Percentiles rank a stretch among this genome's conserved stretches.
Conservation (phyloP, 2,329 filamentous ascomycete species). For the Claviceps spartinae region DNA sequence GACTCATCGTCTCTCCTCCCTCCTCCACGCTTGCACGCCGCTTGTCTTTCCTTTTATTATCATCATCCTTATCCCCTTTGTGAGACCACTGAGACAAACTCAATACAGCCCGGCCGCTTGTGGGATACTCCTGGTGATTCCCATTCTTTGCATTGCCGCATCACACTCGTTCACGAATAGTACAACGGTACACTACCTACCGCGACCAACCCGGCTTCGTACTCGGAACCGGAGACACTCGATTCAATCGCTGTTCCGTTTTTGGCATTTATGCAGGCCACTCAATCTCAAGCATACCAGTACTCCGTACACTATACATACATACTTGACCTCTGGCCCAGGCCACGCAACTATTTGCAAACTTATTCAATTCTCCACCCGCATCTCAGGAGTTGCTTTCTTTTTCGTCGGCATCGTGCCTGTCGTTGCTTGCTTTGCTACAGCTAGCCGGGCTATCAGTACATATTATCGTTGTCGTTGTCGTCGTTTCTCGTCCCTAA, state of each 20-base stretch:
- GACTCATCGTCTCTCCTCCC: too few relatives aligned
- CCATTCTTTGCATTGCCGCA: not conserved
- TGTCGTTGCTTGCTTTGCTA: not conserved
- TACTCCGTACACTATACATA: not conserved
- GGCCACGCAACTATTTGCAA: not conserved
- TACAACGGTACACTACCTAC: not conserved
- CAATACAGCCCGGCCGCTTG: too few relatives aligned
- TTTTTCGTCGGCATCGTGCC: not conserved
- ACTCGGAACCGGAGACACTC: not conserved
- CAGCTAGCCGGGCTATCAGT: not conserved
- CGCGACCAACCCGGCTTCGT: not conserved
- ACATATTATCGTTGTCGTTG: not conserved
- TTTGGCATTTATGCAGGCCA: not conserved
- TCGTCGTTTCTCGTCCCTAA: not conserved
- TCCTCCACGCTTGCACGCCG: too few relatives aligned
- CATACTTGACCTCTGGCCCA: not conserved
- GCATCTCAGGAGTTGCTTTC: not conserved
- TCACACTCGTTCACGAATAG: not conserved
- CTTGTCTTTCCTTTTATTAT: too few relatives aligned
- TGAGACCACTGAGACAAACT: too few relatives aligned
- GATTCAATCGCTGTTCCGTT: not conserved
- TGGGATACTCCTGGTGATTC: constrained; percentile 4
- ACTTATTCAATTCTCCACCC: not conserved
- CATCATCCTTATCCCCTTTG: too few relatives aligned
- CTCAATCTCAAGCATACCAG: not conserved